A percentile compares a stretch with the other conserved stretches of the same genome.
Evolutionary conservation across 352 stramenopile species (phyloP).

Genomic region (Globisporangium nodosum): DNA sequence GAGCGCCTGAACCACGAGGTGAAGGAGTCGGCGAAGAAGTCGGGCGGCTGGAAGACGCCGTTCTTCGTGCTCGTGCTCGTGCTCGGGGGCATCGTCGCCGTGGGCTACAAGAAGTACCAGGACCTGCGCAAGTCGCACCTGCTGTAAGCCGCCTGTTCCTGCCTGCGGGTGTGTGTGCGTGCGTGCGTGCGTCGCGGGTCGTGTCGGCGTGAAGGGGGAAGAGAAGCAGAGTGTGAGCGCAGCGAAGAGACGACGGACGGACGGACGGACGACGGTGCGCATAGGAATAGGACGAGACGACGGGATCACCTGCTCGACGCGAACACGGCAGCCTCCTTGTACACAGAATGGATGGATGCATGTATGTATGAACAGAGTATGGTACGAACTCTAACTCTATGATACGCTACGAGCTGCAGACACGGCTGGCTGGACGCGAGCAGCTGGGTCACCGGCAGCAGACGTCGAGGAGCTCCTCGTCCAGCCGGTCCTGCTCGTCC

Average conservation of each 20-base stretch:
- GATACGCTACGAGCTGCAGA: slow-evolving; percentile 3
- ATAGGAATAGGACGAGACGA: neutral
- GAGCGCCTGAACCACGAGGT: slow-evolving; percentile 66
- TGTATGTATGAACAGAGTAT: slow-evolving; percentile 1
- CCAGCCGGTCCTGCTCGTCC: slow-evolving; percentile 16
- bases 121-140: slow-evolving; percentile 85
- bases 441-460: neutral
- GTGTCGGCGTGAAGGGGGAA: neutral
- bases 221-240: no score
- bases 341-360: neutral
- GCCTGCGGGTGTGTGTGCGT: neutral
- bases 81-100: slow-evolving; percentile 47
- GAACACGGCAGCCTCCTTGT: neutral
- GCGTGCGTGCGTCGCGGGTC: neutral
- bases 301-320: neutral
- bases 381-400: neutral
- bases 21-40: slow-evolving; percentile 65
- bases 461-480: slow-evolving; percentile 3
- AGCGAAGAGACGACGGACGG: no score
- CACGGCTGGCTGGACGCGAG: neutral
- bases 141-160: slow-evolving; percentile 32
- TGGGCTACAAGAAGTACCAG: slow-evolving; percentile 86
- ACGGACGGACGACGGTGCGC: neutral
- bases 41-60: slow-evolving; percentile 73
- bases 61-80: slow-evolving; percentile 78